Base-by-base conservation (phyloP, 805 yeast genomes). In the Phaffomyces thermotolerans region DNA sequence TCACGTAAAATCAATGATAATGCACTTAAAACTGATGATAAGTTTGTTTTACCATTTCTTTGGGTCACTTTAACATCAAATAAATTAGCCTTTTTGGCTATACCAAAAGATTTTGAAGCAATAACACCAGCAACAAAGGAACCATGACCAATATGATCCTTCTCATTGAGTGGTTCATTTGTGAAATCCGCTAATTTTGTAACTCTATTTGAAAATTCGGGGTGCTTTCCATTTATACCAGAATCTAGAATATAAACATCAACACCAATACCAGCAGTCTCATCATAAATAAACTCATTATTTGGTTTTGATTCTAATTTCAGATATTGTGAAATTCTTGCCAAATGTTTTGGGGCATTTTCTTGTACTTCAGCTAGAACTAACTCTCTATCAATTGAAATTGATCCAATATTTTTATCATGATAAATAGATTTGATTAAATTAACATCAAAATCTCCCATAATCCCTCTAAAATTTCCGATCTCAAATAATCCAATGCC, bases 91-190 rank as follows among this genome's bases (percentile, higher is more conserved):
- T 63, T 59, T 52, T 78, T 78, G 20, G 80, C 70, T 20, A 74
- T 76, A 3, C 83, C 83, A 53, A 64, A 75, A 1, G 74, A 61
- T 33, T 64, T 64, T 2, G 79, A 70, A 0, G 77, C 79, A 34
- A 75, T 60, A 9, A 76, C 58, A 3, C 80, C 81, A 0, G 82
- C 80, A 20, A 77, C 69, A 38, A 74, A 76, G 1, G 80, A 74
- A 1, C 82, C 83, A 54, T 77, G 82, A 4, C 79, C 80, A 55
- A 74, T 66, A 13, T 54, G 53, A 36, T 64, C 67, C 8, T 52
- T 56, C 8, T 34, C 31, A 18, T 43, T 54, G 5, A 53, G 52
- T 23, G 59, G 58, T 13, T 62, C 51, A n/a, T 45, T 61, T 1
- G 79, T 72, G 50, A 73, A 69, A 44, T 76, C 79, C 1, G 64